phyloP scores from a whole-genome alignment of 2,329 filamentous ascomycete genomes.

The Paracoccidioides brasiliensis region DNA sequence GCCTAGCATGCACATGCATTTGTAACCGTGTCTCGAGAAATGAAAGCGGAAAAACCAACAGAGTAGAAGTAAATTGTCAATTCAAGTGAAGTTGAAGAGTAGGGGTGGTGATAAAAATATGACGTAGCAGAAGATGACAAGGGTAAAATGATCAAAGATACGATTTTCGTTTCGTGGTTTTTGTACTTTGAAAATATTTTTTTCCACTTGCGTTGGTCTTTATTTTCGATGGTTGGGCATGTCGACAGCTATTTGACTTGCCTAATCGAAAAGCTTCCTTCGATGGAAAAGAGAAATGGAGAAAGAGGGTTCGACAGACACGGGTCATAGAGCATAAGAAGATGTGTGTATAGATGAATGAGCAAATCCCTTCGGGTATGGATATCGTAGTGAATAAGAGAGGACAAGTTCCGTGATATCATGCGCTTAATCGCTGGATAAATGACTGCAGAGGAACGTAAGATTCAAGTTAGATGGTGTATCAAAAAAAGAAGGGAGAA shows the following conservation, averaged over 20 bases:
- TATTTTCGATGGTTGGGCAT: too few species aligned
- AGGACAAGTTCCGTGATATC: slow-evolving; percentile 13
- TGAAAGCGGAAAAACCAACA: not conserved
- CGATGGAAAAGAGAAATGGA: not conserved
- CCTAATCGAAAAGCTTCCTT: not conserved
- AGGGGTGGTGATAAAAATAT: too few species aligned
- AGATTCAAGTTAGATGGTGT: not conserved
- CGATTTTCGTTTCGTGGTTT: too few species aligned
- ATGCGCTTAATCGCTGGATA: slow-evolving; percentile 34
- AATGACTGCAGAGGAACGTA: slow-evolving; percentile 20
- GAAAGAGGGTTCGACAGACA: not conserved
- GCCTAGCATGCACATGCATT: slow-evolving; percentile 2
- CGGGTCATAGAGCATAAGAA: not conserved
- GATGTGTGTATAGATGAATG: not conserved
- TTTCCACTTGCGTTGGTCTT: too few species aligned
- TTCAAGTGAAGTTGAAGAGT: not conserved
- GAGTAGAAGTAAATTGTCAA: not conserved
- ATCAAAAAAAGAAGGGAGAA: not conserved
- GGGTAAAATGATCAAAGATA: too few species aligned
- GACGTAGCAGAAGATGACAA: too few species aligned
- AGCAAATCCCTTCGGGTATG: not conserved
- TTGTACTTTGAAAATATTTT: too few species aligned
- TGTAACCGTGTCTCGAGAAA: not conserved
- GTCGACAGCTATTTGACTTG: too few species aligned
- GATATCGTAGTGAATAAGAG: not conserved